These are phyloP conservation scores for Corymbia maculata DNA, from an alignment of 345 rosid species.

Conservation along the genomic window DNA sequence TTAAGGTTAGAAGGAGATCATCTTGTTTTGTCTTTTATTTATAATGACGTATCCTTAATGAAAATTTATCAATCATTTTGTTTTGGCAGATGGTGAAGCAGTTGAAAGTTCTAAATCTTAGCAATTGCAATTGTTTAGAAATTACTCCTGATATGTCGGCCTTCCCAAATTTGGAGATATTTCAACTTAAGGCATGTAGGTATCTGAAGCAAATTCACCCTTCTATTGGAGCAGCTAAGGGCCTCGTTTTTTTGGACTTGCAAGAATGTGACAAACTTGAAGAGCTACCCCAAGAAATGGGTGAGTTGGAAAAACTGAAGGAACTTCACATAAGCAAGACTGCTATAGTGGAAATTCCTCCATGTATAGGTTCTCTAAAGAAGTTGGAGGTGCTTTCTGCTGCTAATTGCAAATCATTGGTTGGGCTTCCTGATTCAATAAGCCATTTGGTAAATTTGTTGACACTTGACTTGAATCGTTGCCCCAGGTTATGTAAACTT, in stretches of 20 bases:
- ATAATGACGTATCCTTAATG: background rate
- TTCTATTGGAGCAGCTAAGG: background rate
- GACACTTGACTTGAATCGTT: background rate
- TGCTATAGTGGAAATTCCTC: background rate
- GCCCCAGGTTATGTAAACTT: background rate
- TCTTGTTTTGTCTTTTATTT: background rate
- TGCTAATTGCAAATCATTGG: background rate
- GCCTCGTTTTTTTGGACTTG: background rate
- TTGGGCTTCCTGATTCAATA: background rate
- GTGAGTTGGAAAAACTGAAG: background rate
- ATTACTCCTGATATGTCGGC: background rate
- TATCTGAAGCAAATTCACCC: background rate
- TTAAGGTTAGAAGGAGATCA: background rate
- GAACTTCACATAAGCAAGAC: background rate
- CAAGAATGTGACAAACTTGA: background rate
- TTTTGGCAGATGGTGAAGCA: background rate
- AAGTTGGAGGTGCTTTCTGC: background rate
- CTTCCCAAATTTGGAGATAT: background rate
- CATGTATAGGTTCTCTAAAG: background rate
- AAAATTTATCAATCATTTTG: background rate
- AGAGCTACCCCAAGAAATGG: background rate
- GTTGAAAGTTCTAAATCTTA: background rate
- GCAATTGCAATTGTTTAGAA: background rate
- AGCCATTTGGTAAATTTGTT: background rate
- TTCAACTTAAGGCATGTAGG: fast-evolving